Conservation (phyloP, 345 rosid genomes). For the Murraya paniculata region DNA sequence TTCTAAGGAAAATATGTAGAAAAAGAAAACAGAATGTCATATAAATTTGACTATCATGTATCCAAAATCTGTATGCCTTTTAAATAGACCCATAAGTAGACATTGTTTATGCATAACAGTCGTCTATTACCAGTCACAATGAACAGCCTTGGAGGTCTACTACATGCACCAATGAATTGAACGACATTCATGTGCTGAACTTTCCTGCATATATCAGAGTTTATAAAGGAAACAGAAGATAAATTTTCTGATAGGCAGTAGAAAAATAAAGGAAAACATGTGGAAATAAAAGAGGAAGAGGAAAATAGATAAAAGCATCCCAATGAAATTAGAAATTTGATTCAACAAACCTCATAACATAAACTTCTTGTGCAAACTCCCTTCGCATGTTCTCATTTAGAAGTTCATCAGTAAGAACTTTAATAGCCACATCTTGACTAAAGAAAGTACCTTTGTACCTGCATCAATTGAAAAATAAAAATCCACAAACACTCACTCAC, state of each 20-base stretch:
- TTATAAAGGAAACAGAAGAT: not conserved
- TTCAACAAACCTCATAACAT: slow-evolving; percentile 47
- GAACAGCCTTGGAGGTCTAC: slow-evolving; percentile 52
- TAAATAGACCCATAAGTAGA: not conserved
- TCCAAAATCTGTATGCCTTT: not conserved
- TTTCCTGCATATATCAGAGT: slow-evolving; percentile 40
- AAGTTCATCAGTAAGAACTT: slow-evolving; percentile 42
- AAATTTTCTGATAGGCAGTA: slow-evolving; percentile 3
- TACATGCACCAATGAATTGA: slow-evolving; percentile 61
- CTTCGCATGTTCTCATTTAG: slow-evolving; percentile 33
- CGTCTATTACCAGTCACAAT: slow-evolving; percentile 51
- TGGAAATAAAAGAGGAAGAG: slow-evolving; percentile 10
- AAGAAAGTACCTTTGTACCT: slow-evolving; percentile 51
- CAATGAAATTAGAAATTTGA: not conserved
- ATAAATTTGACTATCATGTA: not conserved
- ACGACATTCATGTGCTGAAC: slow-evolving; percentile 61
- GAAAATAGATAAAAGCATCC: not conserved
- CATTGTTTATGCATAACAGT: not conserved
- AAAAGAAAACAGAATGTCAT: not conserved
- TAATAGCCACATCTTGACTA: slow-evolving; percentile 57
- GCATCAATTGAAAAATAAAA: slow-evolving; percentile 15
- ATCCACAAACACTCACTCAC: slow-evolving; percentile 1
- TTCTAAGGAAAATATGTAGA: slow-evolving; percentile 28
- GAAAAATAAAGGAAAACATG: not conserved
- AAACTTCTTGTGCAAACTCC: slow-evolving; percentile 56